Base-by-base conservation (phyloP, 768 basidiomycete species). In the Trametes gibbosa region DNA sequence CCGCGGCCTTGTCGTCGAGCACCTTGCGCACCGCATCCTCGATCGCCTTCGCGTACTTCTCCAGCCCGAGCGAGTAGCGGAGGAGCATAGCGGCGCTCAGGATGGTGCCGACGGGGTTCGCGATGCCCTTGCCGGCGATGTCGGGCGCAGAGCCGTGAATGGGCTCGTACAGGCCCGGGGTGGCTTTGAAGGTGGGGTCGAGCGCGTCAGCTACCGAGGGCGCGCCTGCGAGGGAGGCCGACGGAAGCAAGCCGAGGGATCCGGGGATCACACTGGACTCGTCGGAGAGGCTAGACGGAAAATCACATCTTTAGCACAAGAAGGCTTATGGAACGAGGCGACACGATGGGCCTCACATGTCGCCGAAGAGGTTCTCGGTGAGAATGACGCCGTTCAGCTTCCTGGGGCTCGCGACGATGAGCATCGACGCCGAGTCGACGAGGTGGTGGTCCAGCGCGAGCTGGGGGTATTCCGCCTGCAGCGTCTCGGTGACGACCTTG, bases 91-190 rank as follows among this genome's bases (percentile, higher is more conserved):
- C 93, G 3, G 95, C 94, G 34, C 93, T 95, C 63, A 96, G 91
- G 69, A 99, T 98, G 27, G 97, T 89, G 39, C 96, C 97, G 53
- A 98, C 76, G 27, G 97, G 97, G 77, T 99, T 99, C 34, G 94
- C 92, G 51, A 94, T 91, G 48, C 84, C 83, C 67, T 87, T 83
- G 53, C 94, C 92, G 61, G 87, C 94, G 61, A 98, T 98, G 69
- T 97, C 94, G 54, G 96, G 97, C 6, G 97, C 97, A 6, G 97
- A 98, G 53, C 97, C 97, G 69, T 96, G 94, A 64, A 97, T 97
- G 50, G 97, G 97, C 75, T 99, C 97, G 78, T 99, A 99, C 42
- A 99, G 77, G 41, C 97, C 97, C 17, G 83, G 74, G 2, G 90
- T 89, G 6, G 90, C 85, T 70, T 89, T 90, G 72, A 88, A 89